A percentile compares a stretch with the other conserved stretches of the same genome.
phyloP scores from a whole-genome alignment of 2,329 filamentous ascomycete genomes.

The Talaromyces rugulosus region DNA sequence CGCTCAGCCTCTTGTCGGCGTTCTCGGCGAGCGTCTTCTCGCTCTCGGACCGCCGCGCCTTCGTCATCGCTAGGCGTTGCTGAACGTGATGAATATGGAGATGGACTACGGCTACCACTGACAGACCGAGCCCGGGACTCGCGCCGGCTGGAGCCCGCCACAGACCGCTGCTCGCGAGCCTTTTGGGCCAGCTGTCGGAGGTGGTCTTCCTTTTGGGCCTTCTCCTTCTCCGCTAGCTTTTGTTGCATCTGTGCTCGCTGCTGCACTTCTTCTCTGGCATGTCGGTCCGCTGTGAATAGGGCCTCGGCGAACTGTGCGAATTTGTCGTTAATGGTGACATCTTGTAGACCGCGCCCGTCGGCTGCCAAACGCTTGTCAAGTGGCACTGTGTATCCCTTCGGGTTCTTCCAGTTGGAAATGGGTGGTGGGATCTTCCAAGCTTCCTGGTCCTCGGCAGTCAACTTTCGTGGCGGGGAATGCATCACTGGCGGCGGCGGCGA shows the following conservation, averaged over 20 bases:
- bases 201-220: conserved; percentile 87
- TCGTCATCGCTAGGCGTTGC: conserved; percentile 56
- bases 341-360: conserved; percentile 85
- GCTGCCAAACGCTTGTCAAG: conserved; percentile 93
- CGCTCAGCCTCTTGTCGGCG: conserved; percentile 77
- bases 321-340: conserved; percentile 96
- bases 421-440: conserved; percentile 90
- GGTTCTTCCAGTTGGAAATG: conserved; percentile 98
- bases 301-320: conserved; percentile 96
- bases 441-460: conserved; percentile 96
- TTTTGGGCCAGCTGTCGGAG: conserved; percentile 84
- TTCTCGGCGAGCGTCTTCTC: conserved; percentile 74
- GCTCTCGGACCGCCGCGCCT: conserved; percentile 66
- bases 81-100: conserved; percentile 41
- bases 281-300: conserved; percentile 87
- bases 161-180: conserved; percentile 74
- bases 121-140: conserved; percentile 43
- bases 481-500: conserved; percentile 91
- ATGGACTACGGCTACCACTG: conserved; percentile 38
- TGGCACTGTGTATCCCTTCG: conserved; percentile 94
- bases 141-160: conserved; percentile 49
- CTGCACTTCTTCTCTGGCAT: conserved; percentile 92
- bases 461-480: conserved; percentile 88
- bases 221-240: conserved; percentile 92
- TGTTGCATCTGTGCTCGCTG: conserved; percentile 94